phyloP scores from a whole-genome alignment of 805 yeast species.

The Candida sithepensis region DNA sequence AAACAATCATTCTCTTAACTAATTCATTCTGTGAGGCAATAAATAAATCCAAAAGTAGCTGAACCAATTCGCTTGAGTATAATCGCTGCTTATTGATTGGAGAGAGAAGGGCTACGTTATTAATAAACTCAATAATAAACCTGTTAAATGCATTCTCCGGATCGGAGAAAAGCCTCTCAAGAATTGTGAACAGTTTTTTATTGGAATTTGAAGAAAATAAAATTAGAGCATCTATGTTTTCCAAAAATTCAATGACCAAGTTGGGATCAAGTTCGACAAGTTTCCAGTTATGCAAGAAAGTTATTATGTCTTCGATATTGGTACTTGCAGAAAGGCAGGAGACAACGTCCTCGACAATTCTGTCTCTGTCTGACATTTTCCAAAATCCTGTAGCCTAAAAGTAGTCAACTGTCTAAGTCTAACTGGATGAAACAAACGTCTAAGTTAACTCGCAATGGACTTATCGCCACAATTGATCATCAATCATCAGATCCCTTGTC shows the following conservation, averaged over 20 bases:
- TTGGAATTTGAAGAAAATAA: slow-evolving; percentile 4
- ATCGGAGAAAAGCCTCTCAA: slow-evolving; percentile 1
- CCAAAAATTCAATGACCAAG: slow-evolving; percentile 12
- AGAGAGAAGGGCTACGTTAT: slow-evolving; percentile 15
- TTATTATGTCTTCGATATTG: not conserved
- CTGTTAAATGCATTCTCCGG: slow-evolving; percentile 2
- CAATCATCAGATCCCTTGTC: too few relatives aligned
- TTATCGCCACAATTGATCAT: too few relatives aligned
- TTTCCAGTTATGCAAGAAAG: slow-evolving; percentile 15
- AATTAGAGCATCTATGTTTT: slow-evolving; percentile 4
- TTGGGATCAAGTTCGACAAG: slow-evolving; percentile 6
- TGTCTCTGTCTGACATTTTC: slow-evolving; percentile 3
- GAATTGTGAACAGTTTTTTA: slow-evolving; percentile 1
- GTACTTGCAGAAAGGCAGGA: not conserved
- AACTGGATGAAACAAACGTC: too few relatives aligned
- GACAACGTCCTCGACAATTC: not conserved
- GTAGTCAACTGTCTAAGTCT: too few relatives aligned
- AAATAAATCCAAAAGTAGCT: slow-evolving; percentile 7
- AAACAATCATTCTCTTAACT: slow-evolving; percentile 4
- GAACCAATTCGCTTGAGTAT: slow-evolving; percentile 12
- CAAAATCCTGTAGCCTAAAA: too few relatives aligned
- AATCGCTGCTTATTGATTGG: slow-evolving; percentile 18
- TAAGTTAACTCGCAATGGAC: too few relatives aligned
- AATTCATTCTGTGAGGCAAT: not conserved
- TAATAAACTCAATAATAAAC: slow-evolving; percentile 12